These are phyloP conservation scores for Aspergillus sergii DNA, from an alignment of 2,329 filamentous ascomycete species.

Conservation along the genomic window DNA sequence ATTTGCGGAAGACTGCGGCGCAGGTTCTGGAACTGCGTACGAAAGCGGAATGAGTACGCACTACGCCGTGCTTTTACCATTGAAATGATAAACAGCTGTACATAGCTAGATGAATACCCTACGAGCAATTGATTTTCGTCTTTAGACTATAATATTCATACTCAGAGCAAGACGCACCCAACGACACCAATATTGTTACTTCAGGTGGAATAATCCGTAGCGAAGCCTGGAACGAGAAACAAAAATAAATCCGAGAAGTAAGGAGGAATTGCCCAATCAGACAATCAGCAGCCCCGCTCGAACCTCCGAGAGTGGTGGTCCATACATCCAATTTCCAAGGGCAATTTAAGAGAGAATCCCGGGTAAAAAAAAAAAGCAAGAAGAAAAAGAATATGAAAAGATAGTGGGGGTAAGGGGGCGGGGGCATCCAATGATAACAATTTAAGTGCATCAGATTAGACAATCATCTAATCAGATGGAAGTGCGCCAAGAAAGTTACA, in stretches of 20 bases:
- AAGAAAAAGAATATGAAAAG: neutral
- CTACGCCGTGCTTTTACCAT: neutral
- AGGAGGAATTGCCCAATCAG: neutral
- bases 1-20: conserved; percentile 54
- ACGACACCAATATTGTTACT: neutral
- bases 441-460: conserved; percentile 33
- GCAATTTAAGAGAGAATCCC: neutral
- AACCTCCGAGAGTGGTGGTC: neutral
- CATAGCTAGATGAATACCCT: conserved; percentile 8
- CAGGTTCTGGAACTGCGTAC: conserved; percentile 42
- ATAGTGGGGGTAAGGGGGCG: neutral
- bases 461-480: conserved; percentile 33
- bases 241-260: neutral
- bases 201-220: neutral
- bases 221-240: neutral
- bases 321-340: neutral
- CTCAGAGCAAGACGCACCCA: neutral
- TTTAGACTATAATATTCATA: neutral
- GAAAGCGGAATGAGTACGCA: neutral
- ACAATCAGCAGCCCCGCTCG: neutral
- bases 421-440: conserved; percentile 3
- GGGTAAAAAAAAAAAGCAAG: neutral
- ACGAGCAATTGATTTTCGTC: neutral
- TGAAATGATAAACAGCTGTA: conserved; percentile 6
- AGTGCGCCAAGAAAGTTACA: conserved; percentile 1